Conservation (phyloP, 164 flowering plant species). For the Vitis cinerea region DNA sequence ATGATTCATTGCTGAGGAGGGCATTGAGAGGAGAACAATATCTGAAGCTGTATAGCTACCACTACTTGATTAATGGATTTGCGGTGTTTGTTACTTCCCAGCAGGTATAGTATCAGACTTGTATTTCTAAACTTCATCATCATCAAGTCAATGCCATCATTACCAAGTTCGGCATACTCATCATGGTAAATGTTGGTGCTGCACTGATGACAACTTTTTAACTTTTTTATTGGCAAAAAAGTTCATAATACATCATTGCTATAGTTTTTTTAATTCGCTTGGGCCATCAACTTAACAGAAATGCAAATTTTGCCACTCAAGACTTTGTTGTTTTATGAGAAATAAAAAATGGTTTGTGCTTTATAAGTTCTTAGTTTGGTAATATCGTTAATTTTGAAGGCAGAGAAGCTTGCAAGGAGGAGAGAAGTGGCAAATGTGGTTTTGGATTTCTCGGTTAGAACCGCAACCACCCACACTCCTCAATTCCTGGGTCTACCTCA, state of each 20-base stretch:
- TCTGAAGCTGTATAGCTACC: conserved; percentile 91
- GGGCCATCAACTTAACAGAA: too few relatives aligned
- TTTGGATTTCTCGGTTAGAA: conserved; percentile 89
- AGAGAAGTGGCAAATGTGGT: conserved; percentile 85
- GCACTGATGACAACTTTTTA: background rate
- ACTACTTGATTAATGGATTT: conserved; percentile 93
- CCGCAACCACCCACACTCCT: conserved; percentile 94
- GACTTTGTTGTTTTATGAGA: too few relatives aligned
- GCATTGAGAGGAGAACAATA: conserved; percentile 80
- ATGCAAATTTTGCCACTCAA: too few relatives aligned
- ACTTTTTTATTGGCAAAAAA: background rate
- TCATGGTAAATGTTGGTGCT: conserved; percentile 1
- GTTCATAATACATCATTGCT: too few relatives aligned
- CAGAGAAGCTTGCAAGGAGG: conserved; percentile 72
- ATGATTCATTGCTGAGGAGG: conserved; percentile 73
- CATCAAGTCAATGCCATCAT: background rate
- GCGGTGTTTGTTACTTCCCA: conserved; percentile 78
- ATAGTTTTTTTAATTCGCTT: too few relatives aligned
- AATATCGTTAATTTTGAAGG: conserved; percentile 45
- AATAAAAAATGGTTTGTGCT: too few relatives aligned
- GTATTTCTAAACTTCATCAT: background rate
- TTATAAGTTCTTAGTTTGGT: background rate
- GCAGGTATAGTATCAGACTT: conserved; percentile 54
- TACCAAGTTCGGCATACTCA: conserved; percentile 2
- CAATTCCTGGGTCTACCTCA: conserved; percentile 88